Base-by-base conservation (phyloP, 2,329 filamentous ascomycete genomes). In the Anthostomella pinea region DNA sequence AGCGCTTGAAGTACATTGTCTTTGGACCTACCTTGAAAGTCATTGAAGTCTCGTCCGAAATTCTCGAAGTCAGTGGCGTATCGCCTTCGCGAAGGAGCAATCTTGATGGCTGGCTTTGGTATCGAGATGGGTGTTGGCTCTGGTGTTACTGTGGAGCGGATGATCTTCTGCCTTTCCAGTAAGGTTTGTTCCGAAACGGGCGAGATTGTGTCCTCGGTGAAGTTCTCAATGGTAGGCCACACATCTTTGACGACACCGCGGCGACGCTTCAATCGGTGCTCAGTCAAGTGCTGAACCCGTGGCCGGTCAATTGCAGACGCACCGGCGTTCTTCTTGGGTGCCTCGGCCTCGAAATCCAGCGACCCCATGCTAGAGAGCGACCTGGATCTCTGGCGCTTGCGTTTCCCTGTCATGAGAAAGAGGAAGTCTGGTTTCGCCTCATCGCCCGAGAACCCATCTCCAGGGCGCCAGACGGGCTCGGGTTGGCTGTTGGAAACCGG, bases 391-490 rank as follows among this genome's bases (percentile, higher is more conserved):
- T 39, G 51, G 28, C 48, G 51, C 35, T 54, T 59, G 20, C 44
- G 43, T 24, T 42, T 49, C 8, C 48, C 45, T 5, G 46, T 46
- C 35, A 50, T 46, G 9, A 37, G 36, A 14, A 53, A 51, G 0
- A 38, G 14, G 26, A 51, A 51, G 19, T 43, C 38, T 4, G 56
- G 45, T 8, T 16, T 51, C 11, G 41, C 48, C 38, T 60, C 58
- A 6, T 54, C 53, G 4, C 30, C 51, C 6, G 58, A 57, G 33
- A 60, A 60, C 3, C 56, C 58, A 28, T 60, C 58, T 4, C 57
- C 57, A 28, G 44, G 20, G 3, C 33, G 31, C 56, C 56, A 59
- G 11, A 26, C n/a, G 1, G 43, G 33, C 26, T 53, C 41, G 8
- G 43, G 43, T 18, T 50, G 42, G 26, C 31, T 45, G 6, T 6